phyloP scores from a whole-genome alignment of 352 stramenopile genomes.

The Phytophthora cryptogea region DNA sequence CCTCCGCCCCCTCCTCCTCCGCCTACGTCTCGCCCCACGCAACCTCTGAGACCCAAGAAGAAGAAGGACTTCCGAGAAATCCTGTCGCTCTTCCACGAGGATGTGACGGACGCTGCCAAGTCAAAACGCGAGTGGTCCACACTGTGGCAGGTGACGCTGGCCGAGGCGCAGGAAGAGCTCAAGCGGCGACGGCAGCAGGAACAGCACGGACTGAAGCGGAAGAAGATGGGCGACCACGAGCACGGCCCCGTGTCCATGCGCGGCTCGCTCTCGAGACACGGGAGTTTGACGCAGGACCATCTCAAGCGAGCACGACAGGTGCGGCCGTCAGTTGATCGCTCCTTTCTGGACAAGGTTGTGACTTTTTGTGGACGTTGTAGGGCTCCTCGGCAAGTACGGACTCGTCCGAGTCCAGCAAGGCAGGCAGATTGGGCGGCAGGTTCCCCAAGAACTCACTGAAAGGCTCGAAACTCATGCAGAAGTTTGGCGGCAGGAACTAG shows the following conservation, averaged over 20 bases:
- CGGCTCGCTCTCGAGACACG: conserved; percentile 18
- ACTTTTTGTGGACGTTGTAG: conserved; percentile 23
- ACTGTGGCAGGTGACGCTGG: conserved; percentile 56
- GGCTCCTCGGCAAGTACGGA: conserved; percentile 39
- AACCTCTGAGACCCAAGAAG: conserved; percentile 32
- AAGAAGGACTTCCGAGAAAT: conserved; percentile 75
- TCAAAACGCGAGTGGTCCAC: conserved; percentile 39
- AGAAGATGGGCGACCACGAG: conserved; percentile 31
- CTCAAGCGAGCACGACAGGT: conserved; percentile 68
- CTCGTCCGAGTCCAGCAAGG: conserved; percentile 59
- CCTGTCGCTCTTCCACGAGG: conserved; percentile 62
- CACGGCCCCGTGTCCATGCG: conserved; percentile 19
- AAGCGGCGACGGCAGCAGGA: conserved; percentile 46
- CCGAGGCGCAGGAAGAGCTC: conserved; percentile 67
- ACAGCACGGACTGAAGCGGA: conserved; percentile 38
- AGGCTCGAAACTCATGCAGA: conserved; percentile 76
- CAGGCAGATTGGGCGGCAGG: conserved; percentile 44
- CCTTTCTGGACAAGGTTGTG: conserved; percentile 9
- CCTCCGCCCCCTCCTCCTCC: conserved; percentile 45
- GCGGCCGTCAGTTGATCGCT: neutral
- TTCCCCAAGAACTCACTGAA: conserved; percentile 40
- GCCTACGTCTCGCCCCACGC: conserved; percentile 28
- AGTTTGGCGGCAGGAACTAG: conserved; percentile 47
- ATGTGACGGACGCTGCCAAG: conserved; percentile 18
- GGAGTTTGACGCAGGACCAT: conserved; percentile 35